A percentile compares a stretch with the other conserved stretches of the same genome.
Conservation (phyloP, 2,329 filamentous ascomycete genomes). For the Alternaria dauci region DNA sequence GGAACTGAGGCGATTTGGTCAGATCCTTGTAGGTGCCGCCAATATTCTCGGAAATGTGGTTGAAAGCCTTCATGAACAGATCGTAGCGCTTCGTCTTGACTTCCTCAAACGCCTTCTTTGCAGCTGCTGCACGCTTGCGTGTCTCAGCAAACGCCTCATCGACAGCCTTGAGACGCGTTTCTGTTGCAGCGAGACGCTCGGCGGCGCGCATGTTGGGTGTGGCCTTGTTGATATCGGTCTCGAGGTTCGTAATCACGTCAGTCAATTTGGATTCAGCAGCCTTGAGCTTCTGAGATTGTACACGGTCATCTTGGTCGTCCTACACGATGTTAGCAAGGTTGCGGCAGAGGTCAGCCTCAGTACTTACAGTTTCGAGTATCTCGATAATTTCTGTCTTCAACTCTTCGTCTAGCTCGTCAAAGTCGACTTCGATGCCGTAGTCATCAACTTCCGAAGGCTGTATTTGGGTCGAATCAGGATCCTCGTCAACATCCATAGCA, state of each 20-base stretch:
- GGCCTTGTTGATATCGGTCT: conserved; percentile 86
- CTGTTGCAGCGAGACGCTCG: conserved; percentile 86
- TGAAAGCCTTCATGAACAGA: conserved; percentile 93
- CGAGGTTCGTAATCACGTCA: conserved; percentile 78
- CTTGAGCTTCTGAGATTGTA: conserved; percentile 31
- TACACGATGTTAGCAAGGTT: conserved; percentile 46
- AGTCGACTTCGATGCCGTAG: conserved; percentile 91
- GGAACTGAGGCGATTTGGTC: conserved; percentile 88
- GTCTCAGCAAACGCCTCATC: conserved; percentile 91
- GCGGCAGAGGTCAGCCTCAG: neutral
- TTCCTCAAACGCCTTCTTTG: conserved; percentile 83
- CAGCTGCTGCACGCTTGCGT: conserved; percentile 74
- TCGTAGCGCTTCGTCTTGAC: conserved; percentile 85
- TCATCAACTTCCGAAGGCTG: conserved; percentile 74
- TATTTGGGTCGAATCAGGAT: conserved; percentile 59
- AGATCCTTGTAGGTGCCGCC: conserved; percentile 93
- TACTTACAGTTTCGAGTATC: conserved; percentile 53
- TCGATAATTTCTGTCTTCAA: conserved; percentile 62
- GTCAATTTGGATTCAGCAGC: conserved; percentile 75
- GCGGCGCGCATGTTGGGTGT: conserved; percentile 97
- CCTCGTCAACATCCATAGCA: conserved; percentile 89
- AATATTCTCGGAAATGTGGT: conserved; percentile 94
- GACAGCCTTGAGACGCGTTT: conserved; percentile 80
- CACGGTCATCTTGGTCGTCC: conserved; percentile 66
- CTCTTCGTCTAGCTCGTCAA: conserved; percentile 81